phyloP scores from a whole-genome alignment of 2,329 filamentous ascomycete species.

The Alternaria viburni region DNA sequence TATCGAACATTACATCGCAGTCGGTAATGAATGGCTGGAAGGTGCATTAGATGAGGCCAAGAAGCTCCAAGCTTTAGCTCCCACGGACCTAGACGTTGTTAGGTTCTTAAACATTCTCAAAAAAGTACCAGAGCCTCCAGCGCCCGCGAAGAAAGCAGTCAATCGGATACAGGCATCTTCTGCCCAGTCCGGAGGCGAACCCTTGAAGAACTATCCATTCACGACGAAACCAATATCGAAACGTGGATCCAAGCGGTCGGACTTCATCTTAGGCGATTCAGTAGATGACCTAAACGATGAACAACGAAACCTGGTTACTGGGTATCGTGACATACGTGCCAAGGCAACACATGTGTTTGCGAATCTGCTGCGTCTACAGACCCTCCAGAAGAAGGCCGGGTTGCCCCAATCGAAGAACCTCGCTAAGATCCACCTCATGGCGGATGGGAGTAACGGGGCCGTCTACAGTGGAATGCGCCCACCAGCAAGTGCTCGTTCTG shows the following conservation, averaged over 20 bases:
- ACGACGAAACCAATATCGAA: constrained; percentile 3
- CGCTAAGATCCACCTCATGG: constrained; percentile 26
- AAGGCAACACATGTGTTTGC: constrained; percentile 29
- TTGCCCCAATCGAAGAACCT: constrained; percentile 25
- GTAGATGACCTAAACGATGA: constrained; percentile 28
- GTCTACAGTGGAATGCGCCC: neutral
- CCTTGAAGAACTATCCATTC: constrained; percentile 16
- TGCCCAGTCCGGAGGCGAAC: constrained; percentile 13
- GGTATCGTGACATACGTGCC: constrained; percentile 32
- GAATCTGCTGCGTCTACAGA: constrained; percentile 35
- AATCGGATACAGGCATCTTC: neutral
- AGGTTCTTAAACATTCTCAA: constrained; percentile 26
- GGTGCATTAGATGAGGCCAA: constrained; percentile 38
- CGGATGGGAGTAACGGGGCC: constrained; percentile 10
- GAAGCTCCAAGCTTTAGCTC: constrained; percentile 30
- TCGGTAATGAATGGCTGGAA: constrained; percentile 38
- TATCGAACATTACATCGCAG: constrained; percentile 40
- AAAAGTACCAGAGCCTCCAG: constrained; percentile 32
- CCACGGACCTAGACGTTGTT: constrained; percentile 33
- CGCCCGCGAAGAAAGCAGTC: constrained; percentile 3
- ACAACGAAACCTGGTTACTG: constrained; percentile 30
- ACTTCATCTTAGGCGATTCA: neutral
- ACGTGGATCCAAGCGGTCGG: neutral
- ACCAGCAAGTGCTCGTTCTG: constrained; percentile 27
- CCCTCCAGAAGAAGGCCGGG: constrained; percentile 34